Evolutionary conservation across 192 early-diverging fungal species (phyloP), one percentile per base, ranked within the genome.

Genomic region (Haplosporangium gracile): DNA sequence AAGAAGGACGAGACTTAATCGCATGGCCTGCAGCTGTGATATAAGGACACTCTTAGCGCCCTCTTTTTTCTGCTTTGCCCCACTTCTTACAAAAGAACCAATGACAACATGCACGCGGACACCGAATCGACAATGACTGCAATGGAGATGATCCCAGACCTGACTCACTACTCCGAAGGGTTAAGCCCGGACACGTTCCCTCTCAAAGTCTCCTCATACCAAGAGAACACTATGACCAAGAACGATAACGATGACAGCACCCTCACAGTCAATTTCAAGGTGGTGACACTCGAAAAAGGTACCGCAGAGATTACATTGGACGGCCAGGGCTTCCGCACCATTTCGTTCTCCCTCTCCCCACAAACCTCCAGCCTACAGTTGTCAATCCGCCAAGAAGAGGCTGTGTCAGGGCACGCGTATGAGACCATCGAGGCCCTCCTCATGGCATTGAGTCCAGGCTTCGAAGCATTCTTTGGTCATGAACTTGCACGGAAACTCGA

Each of bases 401-500:
- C 79, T 6, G 4, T 74, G 3, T 86, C 76, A 36, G 84, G 84
- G 8, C n/a, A 34, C 4, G 34, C 70, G 6, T 86, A 81, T 32
- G 84, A 86, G 60, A 86, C 84, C 13, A 86, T 86, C 4, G 84
- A 86, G 40, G 78, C 84, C 2, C 55, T 80, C 1, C 36, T 86
- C 53, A 86, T 86, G 84, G 84, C 84, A 5, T 22, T 86, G 32
- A 86, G 84, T 45, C 84, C 84, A 32, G 74, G 20, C 32, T 86
- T 86, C 57, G 84, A 86, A 81, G 65, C 65, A 5, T 86, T 81
- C 51, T 86, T 86, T 70, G 84, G 79, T 11, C 47, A 81, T 5
- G 84, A 86, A 55, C 84, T 86, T 15, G 1, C 68, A 10, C 53
- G 76, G 13, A 80, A 71, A 38, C 72, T 86, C 57, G 36, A 70